Conservation (phyloP, 768 basidiomycete genomes). For the Pisolithus albus region DNA sequence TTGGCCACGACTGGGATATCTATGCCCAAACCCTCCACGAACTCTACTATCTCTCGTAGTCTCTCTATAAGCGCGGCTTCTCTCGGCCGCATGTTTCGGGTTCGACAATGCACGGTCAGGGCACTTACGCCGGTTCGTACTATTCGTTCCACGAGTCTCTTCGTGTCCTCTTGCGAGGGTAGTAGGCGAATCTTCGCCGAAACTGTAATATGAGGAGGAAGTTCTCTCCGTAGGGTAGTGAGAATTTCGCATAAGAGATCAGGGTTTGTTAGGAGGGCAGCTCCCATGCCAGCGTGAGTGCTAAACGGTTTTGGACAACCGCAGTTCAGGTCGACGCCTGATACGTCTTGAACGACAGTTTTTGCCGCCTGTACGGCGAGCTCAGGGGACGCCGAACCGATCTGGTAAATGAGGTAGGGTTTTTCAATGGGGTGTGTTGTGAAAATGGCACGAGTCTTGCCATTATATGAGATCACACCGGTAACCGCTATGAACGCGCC, state of each 20-base stretch:
- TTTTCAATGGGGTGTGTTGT: slow-evolving; percentile 92
- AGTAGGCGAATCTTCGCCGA: slow-evolving; percentile 91
- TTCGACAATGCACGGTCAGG: slow-evolving; percentile 93
- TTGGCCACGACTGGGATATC: slow-evolving; percentile 90
- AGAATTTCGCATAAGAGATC: slow-evolving; percentile 89
- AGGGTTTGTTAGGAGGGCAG: slow-evolving; percentile 86
- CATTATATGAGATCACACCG: slow-evolving; percentile 83
- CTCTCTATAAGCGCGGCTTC: slow-evolving; percentile 76
- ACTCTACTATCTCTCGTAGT: slow-evolving; percentile 78
- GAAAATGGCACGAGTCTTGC: slow-evolving; percentile 80
- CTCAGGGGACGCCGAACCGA: slow-evolving; percentile 84
- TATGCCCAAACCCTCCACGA: slow-evolving; percentile 65
- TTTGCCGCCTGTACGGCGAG: slow-evolving; percentile 90
- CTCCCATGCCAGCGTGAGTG: slow-evolving; percentile 92
- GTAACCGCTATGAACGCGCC: slow-evolving; percentile 53
- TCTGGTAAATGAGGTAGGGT: slow-evolving; percentile 90
- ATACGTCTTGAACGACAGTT: slow-evolving; percentile 78
- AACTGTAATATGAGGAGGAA: slow-evolving; percentile 78
- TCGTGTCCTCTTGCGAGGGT: slow-evolving; percentile 79
- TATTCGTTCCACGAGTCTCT: slow-evolving; percentile 84
- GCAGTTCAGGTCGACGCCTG: slow-evolving; percentile 95
- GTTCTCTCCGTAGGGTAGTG: slow-evolving; percentile 60
- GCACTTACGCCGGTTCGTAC: slow-evolving; percentile 82
- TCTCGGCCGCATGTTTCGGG: slow-evolving; percentile 79
- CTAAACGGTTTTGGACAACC: slow-evolving; percentile 97